These are phyloP conservation scores for Fonsecaea nubica DNA, from an alignment of 2,329 filamentous ascomycete species.

Conservation along the genomic window DNA sequence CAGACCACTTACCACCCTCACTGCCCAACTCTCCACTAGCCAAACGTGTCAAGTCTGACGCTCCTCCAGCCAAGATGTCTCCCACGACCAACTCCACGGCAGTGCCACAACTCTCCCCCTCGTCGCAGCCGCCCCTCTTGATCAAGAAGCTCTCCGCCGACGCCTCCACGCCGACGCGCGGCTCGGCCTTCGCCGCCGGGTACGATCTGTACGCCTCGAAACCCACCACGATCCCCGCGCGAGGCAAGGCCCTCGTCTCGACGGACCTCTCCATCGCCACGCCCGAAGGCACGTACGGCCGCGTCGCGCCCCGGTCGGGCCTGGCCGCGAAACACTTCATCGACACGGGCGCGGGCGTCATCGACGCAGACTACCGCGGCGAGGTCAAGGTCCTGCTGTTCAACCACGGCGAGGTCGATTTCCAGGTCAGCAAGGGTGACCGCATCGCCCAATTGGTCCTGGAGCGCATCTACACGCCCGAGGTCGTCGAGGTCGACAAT, in stretches of 20 bases:
- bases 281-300: conserved; percentile 86
- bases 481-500: conserved; percentile 85
- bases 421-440: conserved; percentile 81
- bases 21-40: conserved; percentile 75
- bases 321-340: conserved; percentile 94
- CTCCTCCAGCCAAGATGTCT: conserved; percentile 32
- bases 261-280: conserved; percentile 92
- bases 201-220: conserved; percentile 88
- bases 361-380: conserved; percentile 96
- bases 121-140: conserved; percentile 67
- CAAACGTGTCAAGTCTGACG: conserved; percentile 75
- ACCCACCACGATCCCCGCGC: conserved; percentile 75
- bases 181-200: conserved; percentile 86
- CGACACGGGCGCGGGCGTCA: conserved; percentile 93
- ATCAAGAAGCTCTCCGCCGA: conserved; percentile 86
- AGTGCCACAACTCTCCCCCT: conserved; percentile 44
- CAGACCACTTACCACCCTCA: conserved; percentile 58
- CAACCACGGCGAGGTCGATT: conserved; percentile 85
- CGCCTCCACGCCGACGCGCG: conserved; percentile 83
- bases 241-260: conserved; percentile 84
- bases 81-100: conserved; percentile 44
- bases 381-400: conserved; percentile 94
- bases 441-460: conserved; percentile 91
- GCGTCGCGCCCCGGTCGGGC: conserved; percentile 87
- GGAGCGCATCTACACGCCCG: conserved; percentile 92